phyloP scores from a whole-genome alignment of 768 basidiomycete species.

The Suillus lakei region DNA sequence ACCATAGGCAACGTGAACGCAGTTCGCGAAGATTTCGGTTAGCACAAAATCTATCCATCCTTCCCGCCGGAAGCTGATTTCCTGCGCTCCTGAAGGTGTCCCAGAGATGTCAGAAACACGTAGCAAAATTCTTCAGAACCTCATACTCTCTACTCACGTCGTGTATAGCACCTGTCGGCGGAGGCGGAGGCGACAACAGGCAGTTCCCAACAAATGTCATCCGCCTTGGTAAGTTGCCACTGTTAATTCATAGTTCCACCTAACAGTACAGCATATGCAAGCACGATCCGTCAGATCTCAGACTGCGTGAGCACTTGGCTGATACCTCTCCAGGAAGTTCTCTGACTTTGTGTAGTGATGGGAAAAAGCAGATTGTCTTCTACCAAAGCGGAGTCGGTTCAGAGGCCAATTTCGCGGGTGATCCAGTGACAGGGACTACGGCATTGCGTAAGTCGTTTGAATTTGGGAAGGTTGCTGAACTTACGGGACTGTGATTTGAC shows the following conservation, averaged over 20 bases:
- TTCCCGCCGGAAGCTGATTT: background rate
- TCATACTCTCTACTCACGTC: background rate
- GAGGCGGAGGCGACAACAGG: too few species aligned
- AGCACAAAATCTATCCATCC: background rate
- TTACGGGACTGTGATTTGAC: background rate
- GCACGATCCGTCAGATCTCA: slow-evolving; percentile 8
- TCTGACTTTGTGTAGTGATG: background rate
- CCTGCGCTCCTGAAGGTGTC: background rate
- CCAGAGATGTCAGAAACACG: background rate
- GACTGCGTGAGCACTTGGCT: background rate
- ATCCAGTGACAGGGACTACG: slow-evolving; percentile 15
- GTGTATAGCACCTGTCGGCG: background rate
- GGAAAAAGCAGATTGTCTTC: slow-evolving; percentile 23
- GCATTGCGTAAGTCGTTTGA: slow-evolving; percentile 1
- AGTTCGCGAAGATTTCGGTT: background rate
- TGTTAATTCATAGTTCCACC: background rate
- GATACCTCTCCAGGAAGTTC: background rate
- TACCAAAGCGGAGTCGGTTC: slow-evolving; percentile 31
- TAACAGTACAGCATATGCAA: background rate
- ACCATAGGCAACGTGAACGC: background rate
- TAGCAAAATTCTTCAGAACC: background rate
- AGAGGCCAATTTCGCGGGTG: slow-evolving; percentile 20
- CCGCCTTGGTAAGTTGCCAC: slow-evolving; percentile 13
- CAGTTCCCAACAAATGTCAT: slow-evolving; percentile 12
- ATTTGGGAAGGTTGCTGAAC: background rate